Evolutionary conservation across 805 yeast species (phyloP).

Genomic region (Lipomyces yamadae): DNA sequence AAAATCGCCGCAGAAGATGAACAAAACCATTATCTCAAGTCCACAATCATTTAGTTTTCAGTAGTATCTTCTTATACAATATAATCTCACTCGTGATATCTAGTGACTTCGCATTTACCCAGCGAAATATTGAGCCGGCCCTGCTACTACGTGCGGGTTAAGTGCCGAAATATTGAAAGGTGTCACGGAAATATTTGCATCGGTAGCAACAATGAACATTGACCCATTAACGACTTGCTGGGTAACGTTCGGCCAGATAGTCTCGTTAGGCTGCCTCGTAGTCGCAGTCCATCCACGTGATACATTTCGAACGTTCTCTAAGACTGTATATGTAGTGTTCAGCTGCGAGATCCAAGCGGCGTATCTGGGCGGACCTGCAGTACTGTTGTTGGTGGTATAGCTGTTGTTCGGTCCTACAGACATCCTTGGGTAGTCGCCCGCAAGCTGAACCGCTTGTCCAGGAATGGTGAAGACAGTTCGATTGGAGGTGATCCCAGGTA

Average conservation of each 20-base stretch:
- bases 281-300: slow-evolving; percentile 19
- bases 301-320: slow-evolving; percentile 10
- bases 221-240: slow-evolving; percentile 22
- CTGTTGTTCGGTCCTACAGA: slow-evolving; percentile 25
- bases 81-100: neutral
- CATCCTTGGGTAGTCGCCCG: slow-evolving; percentile 22
- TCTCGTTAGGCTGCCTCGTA: slow-evolving; percentile 20
- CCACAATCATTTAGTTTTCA: too few relatives aligned
- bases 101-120: slow-evolving; percentile 3
- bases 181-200: slow-evolving; percentile 20
- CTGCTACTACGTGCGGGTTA: slow-evolving; percentile 25
- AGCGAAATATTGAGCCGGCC: slow-evolving; percentile 21
- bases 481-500: slow-evolving; percentile 21
- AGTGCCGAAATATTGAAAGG: slow-evolving; percentile 21
- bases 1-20: too few relatives aligned
- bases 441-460: slow-evolving; percentile 11
- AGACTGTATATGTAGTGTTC: slow-evolving; percentile 24
- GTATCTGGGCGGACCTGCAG: slow-evolving; percentile 19
- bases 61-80: too few relatives aligned
- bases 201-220: slow-evolving; percentile 17
- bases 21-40: too few relatives aligned
- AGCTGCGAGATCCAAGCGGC: slow-evolving; percentile 31
- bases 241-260: slow-evolving; percentile 13
- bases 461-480: slow-evolving; percentile 17
- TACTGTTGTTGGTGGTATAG: slow-evolving; percentile 14